Percentiles rank a stretch among this genome's conserved stretches.
These are phyloP conservation scores for Tagetes erecta DNA, from an alignment of 129 eudicot species.

Conservation along the genomic window DNA sequence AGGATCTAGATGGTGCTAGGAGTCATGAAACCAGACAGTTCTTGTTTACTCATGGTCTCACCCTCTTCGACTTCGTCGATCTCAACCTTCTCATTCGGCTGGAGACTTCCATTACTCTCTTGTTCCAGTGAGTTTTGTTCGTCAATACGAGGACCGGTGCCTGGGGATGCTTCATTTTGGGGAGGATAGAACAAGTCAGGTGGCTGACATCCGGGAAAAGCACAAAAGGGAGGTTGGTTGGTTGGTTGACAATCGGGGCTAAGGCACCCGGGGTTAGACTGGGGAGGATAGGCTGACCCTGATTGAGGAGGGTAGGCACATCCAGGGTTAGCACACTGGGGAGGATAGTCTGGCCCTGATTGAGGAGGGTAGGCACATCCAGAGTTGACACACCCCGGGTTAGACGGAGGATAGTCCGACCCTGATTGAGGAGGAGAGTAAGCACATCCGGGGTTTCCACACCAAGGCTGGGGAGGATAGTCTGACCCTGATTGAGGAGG, in stretches of 20 bases:
- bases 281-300: not conserved
- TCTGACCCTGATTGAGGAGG: not conserved
- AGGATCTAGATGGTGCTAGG: not conserved
- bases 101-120: not conserved
- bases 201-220: not conserved
- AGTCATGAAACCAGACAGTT: not conserved
- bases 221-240: not conserved
- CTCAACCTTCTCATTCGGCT: conserved; percentile 23
- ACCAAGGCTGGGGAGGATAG: not conserved
- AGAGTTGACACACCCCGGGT: not conserved
- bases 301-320: not conserved
- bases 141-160: not conserved
- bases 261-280: not conserved
- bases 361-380: not conserved
- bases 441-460: not conserved
- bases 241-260: not conserved
- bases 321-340: not conserved
- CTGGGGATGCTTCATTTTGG: not conserved
- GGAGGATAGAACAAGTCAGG: conserved; percentile 25
- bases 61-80: not conserved
- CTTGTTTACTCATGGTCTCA: not conserved
- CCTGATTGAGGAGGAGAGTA: not conserved
- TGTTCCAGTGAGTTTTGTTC: conserved; percentile 6
- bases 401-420: not conserved
- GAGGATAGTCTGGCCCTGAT: not conserved